phyloP scores from a whole-genome alignment of 768 basidiomycete genomes.

The Lentinus tigrinus region DNA sequence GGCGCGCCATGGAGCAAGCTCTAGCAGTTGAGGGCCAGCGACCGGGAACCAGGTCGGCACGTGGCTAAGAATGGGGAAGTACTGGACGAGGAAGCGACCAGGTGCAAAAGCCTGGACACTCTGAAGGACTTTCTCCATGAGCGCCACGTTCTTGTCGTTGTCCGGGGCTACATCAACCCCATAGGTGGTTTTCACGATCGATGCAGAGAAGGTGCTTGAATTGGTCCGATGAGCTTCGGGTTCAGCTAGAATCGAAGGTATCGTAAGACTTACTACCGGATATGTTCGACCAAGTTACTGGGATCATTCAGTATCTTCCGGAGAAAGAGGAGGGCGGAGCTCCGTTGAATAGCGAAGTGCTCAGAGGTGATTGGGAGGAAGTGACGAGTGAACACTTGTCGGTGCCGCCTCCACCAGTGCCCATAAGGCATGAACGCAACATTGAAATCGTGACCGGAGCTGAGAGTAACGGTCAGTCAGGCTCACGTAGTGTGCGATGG shows the following conservation, averaged over 20 bases:
- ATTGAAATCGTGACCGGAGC: conserved; percentile 12
- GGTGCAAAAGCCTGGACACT: conserved; percentile 1
- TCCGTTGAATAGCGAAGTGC: not conserved
- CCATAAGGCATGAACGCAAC: conserved; percentile 19
- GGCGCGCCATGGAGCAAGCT: not conserved
- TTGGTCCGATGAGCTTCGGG: not conserved
- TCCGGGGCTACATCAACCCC: conserved; percentile 15
- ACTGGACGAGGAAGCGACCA: not conserved
- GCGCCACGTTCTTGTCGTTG: conserved; percentile 15
- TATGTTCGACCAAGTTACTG: conserved; percentile 7
- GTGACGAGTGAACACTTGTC: conserved; percentile 17
- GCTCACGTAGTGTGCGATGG: not conserved
- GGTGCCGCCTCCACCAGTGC: conserved; percentile 18
- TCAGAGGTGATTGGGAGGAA: conserved; percentile 2
- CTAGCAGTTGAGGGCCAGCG: not conserved
- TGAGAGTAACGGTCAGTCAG: not conserved
- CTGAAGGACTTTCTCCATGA: conserved; percentile 8
- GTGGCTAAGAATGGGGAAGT: not conserved
- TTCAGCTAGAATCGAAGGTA: not conserved
- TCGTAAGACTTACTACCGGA: conserved; percentile 11
- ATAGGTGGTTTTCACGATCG: conserved; percentile 19
- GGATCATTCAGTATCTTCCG: conserved; percentile 10
- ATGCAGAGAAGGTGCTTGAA: conserved; percentile 9
- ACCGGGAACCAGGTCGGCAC: conserved; percentile 9
- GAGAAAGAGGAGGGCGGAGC: not conserved